Evolutionary conservation across 805 yeast genomes (phyloP).

Genomic region (Schizosaccharomyces pombe): DNA sequence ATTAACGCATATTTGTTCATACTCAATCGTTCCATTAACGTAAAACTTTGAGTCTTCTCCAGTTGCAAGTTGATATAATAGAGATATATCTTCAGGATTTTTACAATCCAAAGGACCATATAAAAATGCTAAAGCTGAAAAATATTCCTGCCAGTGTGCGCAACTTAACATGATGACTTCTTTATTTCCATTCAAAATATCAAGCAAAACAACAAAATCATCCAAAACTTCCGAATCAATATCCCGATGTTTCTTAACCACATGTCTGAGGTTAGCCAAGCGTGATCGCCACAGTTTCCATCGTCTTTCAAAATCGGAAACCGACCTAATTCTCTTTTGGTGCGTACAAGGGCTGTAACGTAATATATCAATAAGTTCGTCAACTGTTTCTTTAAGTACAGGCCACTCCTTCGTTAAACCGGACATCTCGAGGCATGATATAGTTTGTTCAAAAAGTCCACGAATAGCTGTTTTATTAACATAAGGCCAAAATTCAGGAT

Average conservation of each 20-base stretch:
- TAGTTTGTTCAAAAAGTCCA: slow-evolving; percentile 1
- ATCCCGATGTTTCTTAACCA: background rate
- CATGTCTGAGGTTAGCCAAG: background rate
- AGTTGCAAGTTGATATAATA: background rate
- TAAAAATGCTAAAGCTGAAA: slow-evolving; percentile 1
- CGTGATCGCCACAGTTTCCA: slow-evolving; percentile 4
- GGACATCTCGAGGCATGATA: background rate
- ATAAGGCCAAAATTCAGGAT: slow-evolving; percentile 4
- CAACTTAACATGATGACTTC: background rate
- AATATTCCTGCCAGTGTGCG: background rate
- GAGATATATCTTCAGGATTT: background rate
- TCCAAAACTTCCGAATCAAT: background rate
- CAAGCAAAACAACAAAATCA: background rate
- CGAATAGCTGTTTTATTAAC: background rate
- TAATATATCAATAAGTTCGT: background rate
- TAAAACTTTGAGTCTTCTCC: background rate
- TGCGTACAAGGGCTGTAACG: background rate
- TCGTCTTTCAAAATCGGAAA: background rate
- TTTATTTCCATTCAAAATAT: background rate
- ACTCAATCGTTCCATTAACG: background rate
- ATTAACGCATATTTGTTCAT: background rate
- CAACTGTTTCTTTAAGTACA: background rate
- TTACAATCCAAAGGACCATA: slow-evolving; percentile 1
- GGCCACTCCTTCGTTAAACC: background rate
- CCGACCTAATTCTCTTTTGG: background rate